Evolutionary conservation across 345 rosid genomes (phyloP), one percentile per base, ranked within the genome.

Genomic region (Euphorbia peplus): DNA sequence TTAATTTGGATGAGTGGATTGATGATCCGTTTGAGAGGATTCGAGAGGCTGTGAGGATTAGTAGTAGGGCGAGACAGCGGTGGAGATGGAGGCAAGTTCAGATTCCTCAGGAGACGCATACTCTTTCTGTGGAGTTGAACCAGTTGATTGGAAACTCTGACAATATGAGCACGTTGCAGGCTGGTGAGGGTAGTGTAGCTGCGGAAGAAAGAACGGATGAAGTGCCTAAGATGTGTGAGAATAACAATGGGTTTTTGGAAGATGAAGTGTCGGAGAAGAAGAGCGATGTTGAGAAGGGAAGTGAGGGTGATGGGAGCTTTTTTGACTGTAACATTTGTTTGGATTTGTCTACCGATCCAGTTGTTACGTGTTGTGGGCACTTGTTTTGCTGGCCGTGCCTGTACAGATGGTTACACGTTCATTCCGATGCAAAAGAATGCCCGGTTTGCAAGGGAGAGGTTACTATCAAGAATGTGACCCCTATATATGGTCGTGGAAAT

Each of bases 361-460:
- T 75, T 42, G 75, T 75, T 44, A 70, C 79, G 25, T 75, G 71
- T 54, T 75, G 75, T 21, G 79, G 79, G n/a, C 79, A 75, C 68
- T 57, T 75, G 75, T 75, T 70, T 66, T 75, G 79, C 52, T 75
- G 75, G 79, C 58, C 79, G 42, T 75, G 75, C 64, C 54, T 75
- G 6, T 66, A 75, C 32, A 69, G 41, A 25, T 75, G 79, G 79
- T 25, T 75, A 8, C 67, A 75, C 64, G 65, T 81, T 25, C 81
- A 82, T 72, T 85, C 95, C 5, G 93, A 91, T 71, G 92, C 91
- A 6, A 93, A 89, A 66, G 98, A 91, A 78, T 93, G 98, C 67
- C 98, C 97, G 0, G 89, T 91, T n/a, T 93, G 98, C 83, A 93
- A 91, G 76, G 98, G 93, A 67, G 97, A 93, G 81, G 98, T 88